phyloP scores from a whole-genome alignment of 2,329 filamentous ascomycete genomes.

The Aureobasidium pullulans region DNA sequence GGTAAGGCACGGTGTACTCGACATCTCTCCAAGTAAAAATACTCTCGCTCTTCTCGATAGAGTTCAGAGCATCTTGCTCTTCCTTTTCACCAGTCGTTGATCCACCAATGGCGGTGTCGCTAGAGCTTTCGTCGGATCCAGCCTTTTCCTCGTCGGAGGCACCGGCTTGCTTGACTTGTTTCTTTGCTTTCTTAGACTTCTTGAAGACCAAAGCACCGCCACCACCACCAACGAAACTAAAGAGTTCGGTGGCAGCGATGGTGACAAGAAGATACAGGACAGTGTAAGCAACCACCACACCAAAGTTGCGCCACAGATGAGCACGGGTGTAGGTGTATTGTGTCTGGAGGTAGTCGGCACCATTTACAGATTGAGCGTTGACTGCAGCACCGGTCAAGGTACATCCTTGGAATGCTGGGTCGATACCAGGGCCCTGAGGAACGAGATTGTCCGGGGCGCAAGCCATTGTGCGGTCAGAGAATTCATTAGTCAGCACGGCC shows the following conservation, averaged over 20 bases:
- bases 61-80: conserved; percentile 36
- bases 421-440: conserved; percentile 49
- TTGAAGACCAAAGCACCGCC: conserved; percentile 68
- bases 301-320: conserved; percentile 67
- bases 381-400: conserved; percentile 50
- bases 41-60: conserved; percentile 51
- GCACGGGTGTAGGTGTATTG: conserved; percentile 51
- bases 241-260: conserved; percentile 59
- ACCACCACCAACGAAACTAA: conserved; percentile 55
- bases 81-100: conserved; percentile 22
- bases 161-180: conserved; percentile 41
- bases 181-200: conserved; percentile 56
- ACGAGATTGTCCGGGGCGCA: conserved; percentile 55
- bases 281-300: conserved; percentile 67
- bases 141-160: conserved; percentile 53
- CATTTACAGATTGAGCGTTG: conserved; percentile 45
- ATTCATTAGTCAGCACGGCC: conserved; percentile 60
- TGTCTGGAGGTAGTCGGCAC: conserved; percentile 47
- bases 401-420: conserved; percentile 55
- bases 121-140: conserved; percentile 23
- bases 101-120: conserved; percentile 22
- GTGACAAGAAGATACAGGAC: conserved; percentile 68
- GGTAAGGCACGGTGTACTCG: conserved; percentile 64
- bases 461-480: conserved; percentile 48
- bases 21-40: conserved; percentile 67